Evolutionary conservation across 192 early-diverging fungal genomes (phyloP), one percentile per base, ranked within the genome.

Genomic region (Bifiguratus adelaidae): DNA sequence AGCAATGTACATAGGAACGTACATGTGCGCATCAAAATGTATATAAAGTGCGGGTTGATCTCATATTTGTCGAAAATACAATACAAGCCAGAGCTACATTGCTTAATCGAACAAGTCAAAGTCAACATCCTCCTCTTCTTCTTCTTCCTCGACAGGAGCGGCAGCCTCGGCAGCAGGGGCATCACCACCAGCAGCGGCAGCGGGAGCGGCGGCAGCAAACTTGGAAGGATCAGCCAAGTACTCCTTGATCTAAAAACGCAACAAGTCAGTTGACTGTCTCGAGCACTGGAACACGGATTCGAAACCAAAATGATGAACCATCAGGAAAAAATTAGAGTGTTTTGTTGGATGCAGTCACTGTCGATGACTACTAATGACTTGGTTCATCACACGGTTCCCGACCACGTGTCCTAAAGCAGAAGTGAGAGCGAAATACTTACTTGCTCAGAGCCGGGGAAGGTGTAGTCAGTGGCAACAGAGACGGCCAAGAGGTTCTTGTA

Each of bases 401-500:
- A 25, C n/a, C n/a, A n/a, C n/a, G n/a, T n/a, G n/a, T n/a, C n/a
- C n/a, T n/a, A n/a, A n/a, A n/a, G n/a, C n/a, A n/a, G n/a, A n/a
- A n/a, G n/a, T 9, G 26, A 16, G 30, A 35, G 33, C 25, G 7
- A 16, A 44, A n/a, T 16, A 24, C n/a, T 59, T 67, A 82, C 76
- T 57, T 82, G 74, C 77, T 95, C 89, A 48, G 84, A 78, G 52
- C 81, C 88, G 44, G 80, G 73, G 70, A 92, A 92, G 60, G 85
- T 84, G 80, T 93, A 92, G 58, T 89, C 85, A 70, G 85, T 84
- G 60, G 80, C 77, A 47, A 95, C 64, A 60, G 87, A 91, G 70
- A 95, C 73, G 55, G 81, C 78, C 68, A 98, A 75, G 55, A 98
- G 60, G 58, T 93, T 88, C 89, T 95, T 99, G 89, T 91, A 99